Evolutionary conservation across 2,329 filamentous ascomycete genomes (phyloP).

Genomic region (Alternaria ethzedia): DNA sequence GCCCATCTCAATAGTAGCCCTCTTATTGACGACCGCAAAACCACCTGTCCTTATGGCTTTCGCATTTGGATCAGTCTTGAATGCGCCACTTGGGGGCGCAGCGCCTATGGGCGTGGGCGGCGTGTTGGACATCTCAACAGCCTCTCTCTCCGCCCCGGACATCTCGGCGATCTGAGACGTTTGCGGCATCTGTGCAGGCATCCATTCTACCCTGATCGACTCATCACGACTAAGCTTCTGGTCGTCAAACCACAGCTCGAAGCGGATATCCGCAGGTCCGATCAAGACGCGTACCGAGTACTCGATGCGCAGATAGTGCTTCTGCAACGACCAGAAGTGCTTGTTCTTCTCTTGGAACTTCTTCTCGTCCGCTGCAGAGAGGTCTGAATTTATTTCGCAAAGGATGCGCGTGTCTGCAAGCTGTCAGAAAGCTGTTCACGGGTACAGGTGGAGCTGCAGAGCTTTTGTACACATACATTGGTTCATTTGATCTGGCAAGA

Average conservation of each 20-base stretch:
- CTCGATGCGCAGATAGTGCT: conserved; percentile 44
- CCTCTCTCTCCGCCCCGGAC: conserved; percentile 17
- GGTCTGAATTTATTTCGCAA: conserved; percentile 46
- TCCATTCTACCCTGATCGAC: conserved; percentile 47
- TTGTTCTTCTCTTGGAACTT: conserved; percentile 47
- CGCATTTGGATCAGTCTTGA: neutral
- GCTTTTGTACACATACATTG: conserved; percentile 18
- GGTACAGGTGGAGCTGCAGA: neutral
- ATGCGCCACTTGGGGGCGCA: neutral
- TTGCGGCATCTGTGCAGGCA: conserved; percentile 21
- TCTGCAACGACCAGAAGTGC: conserved; percentile 44
- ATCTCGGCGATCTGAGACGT: conserved; percentile 12
- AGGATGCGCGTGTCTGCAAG: conserved; percentile 37
- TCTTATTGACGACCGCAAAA: neutral
- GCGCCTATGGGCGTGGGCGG: conserved; percentile 16
- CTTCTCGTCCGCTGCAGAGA: conserved; percentile 37
- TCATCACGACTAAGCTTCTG: conserved; percentile 44
- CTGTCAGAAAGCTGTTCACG: neutral
- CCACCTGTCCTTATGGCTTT: conserved; percentile 5
- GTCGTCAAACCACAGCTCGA: conserved; percentile 49
- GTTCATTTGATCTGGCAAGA: conserved; percentile 39
- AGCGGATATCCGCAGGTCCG: conserved; percentile 48
- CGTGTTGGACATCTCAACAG: conserved; percentile 24
- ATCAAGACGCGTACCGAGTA: conserved; percentile 48
- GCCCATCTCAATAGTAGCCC: conserved; percentile 4